phyloP scores from a whole-genome alignment of 116 monocot genomes.

The Zostera marina region DNA sequence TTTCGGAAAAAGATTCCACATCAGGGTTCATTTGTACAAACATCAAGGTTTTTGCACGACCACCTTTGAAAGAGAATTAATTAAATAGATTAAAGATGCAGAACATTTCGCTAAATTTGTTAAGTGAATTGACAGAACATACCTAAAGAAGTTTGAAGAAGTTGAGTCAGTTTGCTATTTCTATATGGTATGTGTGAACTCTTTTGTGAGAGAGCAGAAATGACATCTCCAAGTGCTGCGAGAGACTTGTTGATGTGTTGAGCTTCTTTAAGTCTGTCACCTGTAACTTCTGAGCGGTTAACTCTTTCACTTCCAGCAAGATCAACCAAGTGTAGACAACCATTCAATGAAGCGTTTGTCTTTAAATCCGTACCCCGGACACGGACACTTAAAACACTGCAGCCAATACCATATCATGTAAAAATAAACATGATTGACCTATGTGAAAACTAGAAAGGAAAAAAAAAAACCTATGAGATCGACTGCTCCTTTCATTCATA shows the following conservation, averaged over 20 bases:
- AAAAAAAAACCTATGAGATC: conserved; percentile 67
- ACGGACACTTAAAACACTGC: conserved; percentile 74
- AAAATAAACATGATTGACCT: background rate
- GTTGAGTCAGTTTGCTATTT: conserved; percentile 96
- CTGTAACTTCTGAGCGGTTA: conserved; percentile 80
- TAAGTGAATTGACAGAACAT: background rate
- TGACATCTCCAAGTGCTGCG: conserved; percentile 84
- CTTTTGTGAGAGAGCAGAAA: conserved; percentile 72
- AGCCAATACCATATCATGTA: conserved; percentile 2
- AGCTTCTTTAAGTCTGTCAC: conserved; percentile 85
- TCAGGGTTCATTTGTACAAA: conserved; percentile 91
- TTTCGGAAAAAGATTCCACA: conserved; percentile 65
- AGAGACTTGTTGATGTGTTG: conserved; percentile 92
- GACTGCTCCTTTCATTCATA: conserved; percentile 89
- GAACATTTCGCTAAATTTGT: background rate
- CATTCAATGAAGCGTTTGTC: conserved; percentile 44
- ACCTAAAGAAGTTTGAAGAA: conserved; percentile 91
- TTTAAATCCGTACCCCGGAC: conserved; percentile 61
- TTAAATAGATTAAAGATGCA: background rate
- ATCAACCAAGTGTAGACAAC: conserved; percentile 80
- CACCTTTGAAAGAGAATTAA: conserved; percentile 40
- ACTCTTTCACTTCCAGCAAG: conserved; percentile 95
- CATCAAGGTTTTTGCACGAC: conserved; percentile 95
- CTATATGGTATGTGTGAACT: conserved; percentile 79
- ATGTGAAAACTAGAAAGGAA: conserved; percentile 6